A percentile compares a stretch with the other conserved stretches of the same genome.
These are phyloP conservation scores for Phytophthora brassicae DNA, from an alignment of 352 stramenopile genomes.

Conservation along the genomic window DNA sequence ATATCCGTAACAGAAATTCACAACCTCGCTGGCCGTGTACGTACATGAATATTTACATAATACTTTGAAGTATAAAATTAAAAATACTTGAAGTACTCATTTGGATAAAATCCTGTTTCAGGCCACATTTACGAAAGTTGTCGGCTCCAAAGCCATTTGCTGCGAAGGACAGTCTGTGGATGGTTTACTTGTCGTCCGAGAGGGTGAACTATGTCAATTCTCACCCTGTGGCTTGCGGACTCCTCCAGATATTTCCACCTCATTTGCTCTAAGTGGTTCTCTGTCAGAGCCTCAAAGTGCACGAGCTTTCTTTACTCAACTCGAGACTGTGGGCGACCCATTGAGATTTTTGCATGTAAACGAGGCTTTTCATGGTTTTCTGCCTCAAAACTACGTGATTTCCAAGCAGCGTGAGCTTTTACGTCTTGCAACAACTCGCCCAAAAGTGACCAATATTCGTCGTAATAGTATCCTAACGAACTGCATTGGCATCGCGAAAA, in stretches of 20 bases:
- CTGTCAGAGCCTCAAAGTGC: slow-evolving; percentile 35
- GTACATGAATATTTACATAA: slow-evolving; percentile 4
- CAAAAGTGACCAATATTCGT: slow-evolving; percentile 4
- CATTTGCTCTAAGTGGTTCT: slow-evolving; percentile 52
- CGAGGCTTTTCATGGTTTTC: slow-evolving; percentile 53
- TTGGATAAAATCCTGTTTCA: slow-evolving; percentile 2
- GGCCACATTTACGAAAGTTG: slow-evolving; percentile 42
- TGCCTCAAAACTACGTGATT: slow-evolving; percentile 39
- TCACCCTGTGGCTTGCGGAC: slow-evolving; percentile 37
- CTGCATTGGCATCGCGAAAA: slow-evolving; percentile 4
- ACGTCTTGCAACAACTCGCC: slow-evolving; percentile 6
- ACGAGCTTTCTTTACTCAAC: slow-evolving; percentile 55
- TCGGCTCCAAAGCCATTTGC: slow-evolving; percentile 56
- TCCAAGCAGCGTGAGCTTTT: slow-evolving; percentile 23
- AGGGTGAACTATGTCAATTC: slow-evolving; percentile 56
- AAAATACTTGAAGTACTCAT: too few species aligned
- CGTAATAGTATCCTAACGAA: slow-evolving; percentile 15
- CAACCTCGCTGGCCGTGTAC: slow-evolving; percentile 32
- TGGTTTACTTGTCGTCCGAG: slow-evolving; percentile 50
- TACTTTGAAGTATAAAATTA: too few species aligned
- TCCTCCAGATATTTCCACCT: slow-evolving; percentile 47
- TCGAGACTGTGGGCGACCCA: slow-evolving; percentile 50
- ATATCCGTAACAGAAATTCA: slow-evolving; percentile 35
- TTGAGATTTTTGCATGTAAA: slow-evolving; percentile 51
- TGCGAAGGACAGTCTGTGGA: slow-evolving; percentile 58